Percentiles rank a stretch among this genome's conserved stretches.
Conservation (phyloP, 495 filamentous ascomycete species). For the Lentithecium fluviatile region DNA sequence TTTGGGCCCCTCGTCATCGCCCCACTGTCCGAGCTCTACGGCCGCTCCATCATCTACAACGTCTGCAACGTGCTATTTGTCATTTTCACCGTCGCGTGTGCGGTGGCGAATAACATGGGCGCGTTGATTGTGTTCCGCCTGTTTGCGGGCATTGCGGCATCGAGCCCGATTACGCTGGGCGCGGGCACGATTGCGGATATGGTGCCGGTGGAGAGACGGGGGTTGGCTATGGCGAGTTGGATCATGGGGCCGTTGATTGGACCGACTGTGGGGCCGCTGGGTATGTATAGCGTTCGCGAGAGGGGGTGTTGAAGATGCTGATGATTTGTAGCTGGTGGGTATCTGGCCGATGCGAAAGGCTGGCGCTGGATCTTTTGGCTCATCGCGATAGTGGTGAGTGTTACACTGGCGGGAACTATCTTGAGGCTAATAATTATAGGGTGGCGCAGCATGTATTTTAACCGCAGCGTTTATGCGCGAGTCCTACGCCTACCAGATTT, state of each 20-base stretch:
- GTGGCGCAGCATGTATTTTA: constrained; percentile 8
- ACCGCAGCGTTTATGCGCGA: constrained; percentile 26
- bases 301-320: neutral
- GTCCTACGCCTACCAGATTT: constrained; percentile 30
- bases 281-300: too few species aligned
- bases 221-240: constrained; percentile 37
- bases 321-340: constrained; percentile 51
- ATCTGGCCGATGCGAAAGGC: constrained; percentile 52
- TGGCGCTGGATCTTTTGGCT: constrained; percentile 69
- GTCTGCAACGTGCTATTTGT: constrained; percentile 35
- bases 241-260: constrained; percentile 38
- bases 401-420: neutral
- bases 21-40: constrained; percentile 38
- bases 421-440: constrained; percentile 3
- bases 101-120: constrained; percentile 32
- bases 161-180: constrained; percentile 37
- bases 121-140: constrained; percentile 40
- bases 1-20: constrained; percentile 37
- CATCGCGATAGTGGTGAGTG: constrained; percentile 43
- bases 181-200: constrained; percentile 40
- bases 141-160: constrained; percentile 40
- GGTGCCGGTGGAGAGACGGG: constrained; percentile 34
- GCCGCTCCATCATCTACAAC: constrained; percentile 38
- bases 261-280: constrained; percentile 37
- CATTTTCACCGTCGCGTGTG: constrained; percentile 42